These are phyloP conservation scores for Melaleuca quinquenervia DNA, from an alignment of 345 rosid genomes.

Conservation along the genomic window DNA sequence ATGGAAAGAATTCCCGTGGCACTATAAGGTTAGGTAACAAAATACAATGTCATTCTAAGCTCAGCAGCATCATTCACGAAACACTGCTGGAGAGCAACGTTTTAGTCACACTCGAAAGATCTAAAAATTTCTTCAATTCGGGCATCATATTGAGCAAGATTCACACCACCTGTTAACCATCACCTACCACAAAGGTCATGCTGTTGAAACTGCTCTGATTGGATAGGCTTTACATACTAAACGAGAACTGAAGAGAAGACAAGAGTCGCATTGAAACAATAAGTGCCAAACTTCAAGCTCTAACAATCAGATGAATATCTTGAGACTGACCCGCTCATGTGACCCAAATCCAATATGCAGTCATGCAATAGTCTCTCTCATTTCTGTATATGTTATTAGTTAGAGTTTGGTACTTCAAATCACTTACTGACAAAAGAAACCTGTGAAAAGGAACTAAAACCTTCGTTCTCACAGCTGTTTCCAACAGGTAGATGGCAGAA, in stretches of 20 bases:
- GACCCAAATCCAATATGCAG: not conserved
- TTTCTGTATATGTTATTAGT: not conserved
- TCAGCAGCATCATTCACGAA: not conserved
- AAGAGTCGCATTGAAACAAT: not conserved
- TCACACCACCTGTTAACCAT: not conserved
- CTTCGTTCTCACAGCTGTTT: not conserved
- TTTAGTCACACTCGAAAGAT: not conserved
- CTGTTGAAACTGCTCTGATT: not conserved
- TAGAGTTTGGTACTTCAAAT: not conserved
- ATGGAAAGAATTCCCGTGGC: not conserved
- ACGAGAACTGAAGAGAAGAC: not conserved
- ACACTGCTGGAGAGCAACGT: fast-evolving
- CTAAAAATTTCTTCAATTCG: not conserved
- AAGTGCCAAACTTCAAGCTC: not conserved
- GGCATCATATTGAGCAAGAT: not conserved
- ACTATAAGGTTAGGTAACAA: not conserved
- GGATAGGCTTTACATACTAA: not conserved
- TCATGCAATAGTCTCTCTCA: not conserved
- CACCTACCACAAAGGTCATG: not conserved
- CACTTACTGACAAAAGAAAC: not conserved
- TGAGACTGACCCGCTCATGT: not conserved
- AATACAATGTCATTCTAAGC: not conserved
- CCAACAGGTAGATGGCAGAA: not conserved
- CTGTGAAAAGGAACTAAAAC: not conserved
- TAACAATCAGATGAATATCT: not conserved